Evolutionary conservation across 805 yeast species (phyloP), one percentile per base, ranked within the genome.

Genomic region (Ogataea nakhonphanomensis): DNA sequence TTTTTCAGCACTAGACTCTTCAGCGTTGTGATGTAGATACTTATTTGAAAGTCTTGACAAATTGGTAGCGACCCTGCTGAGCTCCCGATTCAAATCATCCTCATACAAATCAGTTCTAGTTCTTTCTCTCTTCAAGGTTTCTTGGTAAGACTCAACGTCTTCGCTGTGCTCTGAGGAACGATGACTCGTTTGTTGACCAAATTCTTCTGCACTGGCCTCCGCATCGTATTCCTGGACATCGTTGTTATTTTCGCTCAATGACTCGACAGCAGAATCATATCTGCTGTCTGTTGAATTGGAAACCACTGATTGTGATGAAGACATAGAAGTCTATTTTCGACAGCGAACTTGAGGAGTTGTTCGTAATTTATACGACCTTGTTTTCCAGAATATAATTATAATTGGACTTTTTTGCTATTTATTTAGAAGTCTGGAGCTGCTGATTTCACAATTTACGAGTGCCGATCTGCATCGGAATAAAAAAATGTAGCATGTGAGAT

Each of bases 51-150:
- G 7, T n/a, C 41, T 41, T 1, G 62, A 52, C 1, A 50, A 22
- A 10, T 42, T 41, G 5, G 57, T 48, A 6, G 49, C 45, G 4
- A 49, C 51, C 32, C 55, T 51, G 24, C 42, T 37, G 5, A 58
- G 21, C 40, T 59, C 62, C 20, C 42, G 15, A 12, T 41, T 44
- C 13, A 58, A 37, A 37, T 51, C 59, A 10, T 50, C 53, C 22
- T 49, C 51, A 27, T 55, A 57, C 8, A 41, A 7, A 17, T 51
- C 57, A 1, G 42, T 34, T 15, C 31, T 33, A 5, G 53, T 39
- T 33, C 37, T 41, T 8, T 25, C 20, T 29, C 35, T 42, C 6
- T 43, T 33, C 9, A 44, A 30, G 4, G 44, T 30, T n/a, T 46
- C 44, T 28, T 45, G 48, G 21, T 43, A 31, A 6, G 48, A 35